phyloP scores from a whole-genome alignment of 345 rosid species.

The Camelina laxa region DNA sequence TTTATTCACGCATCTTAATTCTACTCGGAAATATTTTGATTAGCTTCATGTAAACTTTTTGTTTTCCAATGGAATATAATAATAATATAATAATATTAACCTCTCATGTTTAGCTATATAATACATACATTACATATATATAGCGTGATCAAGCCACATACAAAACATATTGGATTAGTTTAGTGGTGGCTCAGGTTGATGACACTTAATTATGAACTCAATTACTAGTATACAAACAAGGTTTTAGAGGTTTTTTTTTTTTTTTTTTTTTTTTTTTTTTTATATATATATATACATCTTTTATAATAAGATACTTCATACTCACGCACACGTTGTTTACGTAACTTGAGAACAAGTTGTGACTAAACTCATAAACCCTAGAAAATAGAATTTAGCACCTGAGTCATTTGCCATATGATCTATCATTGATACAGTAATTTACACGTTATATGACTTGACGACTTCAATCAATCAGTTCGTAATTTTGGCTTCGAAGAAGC shows the following conservation, averaged over 20 bases:
- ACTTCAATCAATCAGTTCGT: neutral
- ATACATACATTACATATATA: no score
- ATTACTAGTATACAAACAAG: neutral
- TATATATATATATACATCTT: neutral
- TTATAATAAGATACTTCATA: neutral
- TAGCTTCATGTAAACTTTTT: neutral
- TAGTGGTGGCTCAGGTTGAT: neutral
- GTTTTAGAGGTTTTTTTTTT: neutral
- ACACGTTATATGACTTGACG: neutral
- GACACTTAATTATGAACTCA: neutral
- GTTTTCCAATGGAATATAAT: neutral
- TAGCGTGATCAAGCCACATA: neutral
- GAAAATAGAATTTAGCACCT: neutral
- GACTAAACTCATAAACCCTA: neutral
- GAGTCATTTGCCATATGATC: neutral
- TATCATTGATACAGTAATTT: neutral
- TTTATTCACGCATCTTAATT: constrained; percentile 15
- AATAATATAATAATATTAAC: neutral
- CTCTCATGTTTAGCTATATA: no score
- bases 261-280: no score
- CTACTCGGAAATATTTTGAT: neutral
- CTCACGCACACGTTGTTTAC: neutral
- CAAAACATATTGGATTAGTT: neutral
- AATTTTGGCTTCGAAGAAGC: neutral
- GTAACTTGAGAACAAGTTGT: neutral